These are phyloP conservation scores for Xylaria sp. DNA, from an alignment of 2,329 filamentous ascomycete genomes.

Conservation along the genomic window DNA sequence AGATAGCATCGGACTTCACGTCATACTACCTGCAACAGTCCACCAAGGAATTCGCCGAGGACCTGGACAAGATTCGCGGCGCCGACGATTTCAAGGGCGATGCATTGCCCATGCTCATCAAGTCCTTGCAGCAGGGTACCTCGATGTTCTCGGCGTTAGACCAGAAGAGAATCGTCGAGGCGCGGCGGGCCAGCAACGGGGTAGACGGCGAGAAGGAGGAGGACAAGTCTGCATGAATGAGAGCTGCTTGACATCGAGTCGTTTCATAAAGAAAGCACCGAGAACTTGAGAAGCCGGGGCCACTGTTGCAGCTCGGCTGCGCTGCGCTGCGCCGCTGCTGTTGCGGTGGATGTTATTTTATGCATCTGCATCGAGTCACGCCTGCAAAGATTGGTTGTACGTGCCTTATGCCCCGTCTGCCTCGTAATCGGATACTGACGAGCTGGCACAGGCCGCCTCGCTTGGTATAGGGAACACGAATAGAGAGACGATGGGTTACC, in stretches of 20 bases:
- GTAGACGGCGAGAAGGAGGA: slow-evolving; percentile 16
- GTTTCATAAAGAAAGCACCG: too few species aligned
- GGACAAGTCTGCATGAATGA: slow-evolving; percentile 34
- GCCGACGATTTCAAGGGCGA: slow-evolving; percentile 77
- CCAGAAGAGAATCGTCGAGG: slow-evolving; percentile 51
- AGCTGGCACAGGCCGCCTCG: not conserved
- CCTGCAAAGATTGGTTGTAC: not conserved
- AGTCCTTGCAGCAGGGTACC: slow-evolving; percentile 75
- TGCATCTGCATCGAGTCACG: not conserved
- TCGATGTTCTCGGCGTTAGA: slow-evolving; percentile 68
- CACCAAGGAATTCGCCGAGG: slow-evolving; percentile 77
- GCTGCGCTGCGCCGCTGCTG: not conserved
- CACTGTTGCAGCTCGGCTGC: not conserved
- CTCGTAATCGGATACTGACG: slow-evolving; percentile 1
- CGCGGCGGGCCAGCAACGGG: slow-evolving; percentile 14
- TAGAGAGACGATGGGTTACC: not conserved
- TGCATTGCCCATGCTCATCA: slow-evolving; percentile 72
- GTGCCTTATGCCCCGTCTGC: not conserved
- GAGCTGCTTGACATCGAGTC: not conserved
- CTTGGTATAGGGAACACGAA: not conserved
- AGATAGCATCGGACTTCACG: slow-evolving; percentile 60
- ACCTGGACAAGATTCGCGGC: slow-evolving; percentile 74
- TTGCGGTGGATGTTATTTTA: not conserved
- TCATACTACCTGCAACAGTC: slow-evolving; percentile 76
- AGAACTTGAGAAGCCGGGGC: not conserved